A percentile compares a stretch with the other conserved stretches of the same genome.
Conservation (phyloP, 2,329 filamentous ascomycete genomes). For the Fusarium stilboides region DNA sequence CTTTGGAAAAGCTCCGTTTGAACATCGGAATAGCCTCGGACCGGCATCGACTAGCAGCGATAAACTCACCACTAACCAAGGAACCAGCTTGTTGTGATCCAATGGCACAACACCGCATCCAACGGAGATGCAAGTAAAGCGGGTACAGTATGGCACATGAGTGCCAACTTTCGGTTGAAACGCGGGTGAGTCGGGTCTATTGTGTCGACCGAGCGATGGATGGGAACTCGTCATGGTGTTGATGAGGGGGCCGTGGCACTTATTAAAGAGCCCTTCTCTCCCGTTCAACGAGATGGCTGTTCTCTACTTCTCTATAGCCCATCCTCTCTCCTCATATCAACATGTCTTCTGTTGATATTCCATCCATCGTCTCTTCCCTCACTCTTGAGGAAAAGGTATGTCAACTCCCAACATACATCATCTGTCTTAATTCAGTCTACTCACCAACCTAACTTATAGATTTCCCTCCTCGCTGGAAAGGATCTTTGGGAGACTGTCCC, state of each 20-base stretch:
- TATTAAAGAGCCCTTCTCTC: conserved; percentile 42
- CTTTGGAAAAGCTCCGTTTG: conserved; percentile 32
- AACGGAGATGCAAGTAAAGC: conserved; percentile 37
- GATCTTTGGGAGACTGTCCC: conserved; percentile 49
- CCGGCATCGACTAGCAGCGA: conserved; percentile 11
- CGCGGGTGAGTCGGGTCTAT: conserved; percentile 32
- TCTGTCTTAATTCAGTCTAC: background rate
- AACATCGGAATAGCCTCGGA: conserved; percentile 38
- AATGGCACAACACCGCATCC: conserved; percentile 43
- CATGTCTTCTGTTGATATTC: conserved; percentile 49
- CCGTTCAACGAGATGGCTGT: conserved; percentile 27
- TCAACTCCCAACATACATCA: conserved; percentile 1
- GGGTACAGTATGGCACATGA: conserved; percentile 43
- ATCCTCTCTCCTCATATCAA: conserved; percentile 25
- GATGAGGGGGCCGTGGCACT: conserved; percentile 12
- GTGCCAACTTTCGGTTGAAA: conserved; percentile 38
- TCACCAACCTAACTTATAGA: conserved; percentile 22
- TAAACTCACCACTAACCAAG: conserved; percentile 25
- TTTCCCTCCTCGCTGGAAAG: conserved; percentile 48
- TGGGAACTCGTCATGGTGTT: conserved; percentile 24
- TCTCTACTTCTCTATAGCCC: conserved; percentile 21
- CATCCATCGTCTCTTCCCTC: conserved; percentile 50
- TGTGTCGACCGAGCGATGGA: conserved; percentile 10
- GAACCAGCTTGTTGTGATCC: conserved; percentile 28
- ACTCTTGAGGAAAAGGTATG: conserved; percentile 53